A percentile compares a stretch with the other conserved stretches of the same genome.
Conservation (phyloP, 148 eudicot species). For the Camellia lanceoleosa region DNA sequence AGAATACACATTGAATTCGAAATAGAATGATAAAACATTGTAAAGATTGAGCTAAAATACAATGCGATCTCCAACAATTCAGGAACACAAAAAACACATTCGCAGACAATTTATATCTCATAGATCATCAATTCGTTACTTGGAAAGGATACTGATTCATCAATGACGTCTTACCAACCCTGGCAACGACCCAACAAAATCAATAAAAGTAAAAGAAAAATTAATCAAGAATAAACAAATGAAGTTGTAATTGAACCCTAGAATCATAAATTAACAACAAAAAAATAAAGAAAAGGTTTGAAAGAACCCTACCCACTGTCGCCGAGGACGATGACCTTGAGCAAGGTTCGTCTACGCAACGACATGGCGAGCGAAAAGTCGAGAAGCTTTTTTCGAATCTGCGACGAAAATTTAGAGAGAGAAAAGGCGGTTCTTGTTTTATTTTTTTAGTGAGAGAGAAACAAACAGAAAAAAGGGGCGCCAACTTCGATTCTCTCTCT, state of each 20-base stretch:
- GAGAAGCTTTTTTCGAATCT: not conserved
- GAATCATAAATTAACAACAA: not conserved
- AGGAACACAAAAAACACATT: not conserved
- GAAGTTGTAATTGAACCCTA: not conserved
- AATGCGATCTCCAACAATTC: conserved; percentile 3
- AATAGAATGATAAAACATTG: not conserved
- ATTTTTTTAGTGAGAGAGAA: not conserved
- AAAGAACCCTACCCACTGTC: conserved; percentile 51
- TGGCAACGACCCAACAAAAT: conserved; percentile 25
- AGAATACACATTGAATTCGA: not conserved
- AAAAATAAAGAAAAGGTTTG: not conserved
- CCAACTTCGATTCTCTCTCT: conserved; percentile 31
- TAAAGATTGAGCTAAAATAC: not conserved
- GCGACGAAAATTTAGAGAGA: not conserved
- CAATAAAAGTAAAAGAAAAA: not conserved
- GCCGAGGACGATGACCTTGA: conserved; percentile 71
- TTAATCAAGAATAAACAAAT: not conserved
- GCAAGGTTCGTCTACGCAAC: conserved; percentile 58
- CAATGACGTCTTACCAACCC: conserved; percentile 79
- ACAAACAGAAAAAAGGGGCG: conserved; percentile 22
- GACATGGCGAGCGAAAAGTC: conserved; percentile 33
- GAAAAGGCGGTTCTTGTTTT: not conserved
- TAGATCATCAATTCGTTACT: not conserved
- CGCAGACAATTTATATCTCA: not conserved
- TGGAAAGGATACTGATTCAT: conserved; percentile 77